Conservation (phyloP, 345 rosid genomes). For the Ailanthus altissimus region DNA sequence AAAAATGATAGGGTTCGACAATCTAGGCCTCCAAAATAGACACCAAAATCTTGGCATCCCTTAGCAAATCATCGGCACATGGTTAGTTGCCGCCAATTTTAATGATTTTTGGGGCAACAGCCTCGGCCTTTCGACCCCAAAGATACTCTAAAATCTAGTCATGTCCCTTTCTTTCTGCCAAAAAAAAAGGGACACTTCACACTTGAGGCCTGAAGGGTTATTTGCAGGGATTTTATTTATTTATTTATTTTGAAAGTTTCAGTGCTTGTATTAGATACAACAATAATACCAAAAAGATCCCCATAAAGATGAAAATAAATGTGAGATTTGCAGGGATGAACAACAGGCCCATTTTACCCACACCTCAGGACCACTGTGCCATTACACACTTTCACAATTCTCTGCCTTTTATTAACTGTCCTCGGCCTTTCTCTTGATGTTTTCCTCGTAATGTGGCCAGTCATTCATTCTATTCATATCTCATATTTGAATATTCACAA, state of each 20-base stretch:
- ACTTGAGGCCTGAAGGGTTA: slow-evolving; percentile 17
- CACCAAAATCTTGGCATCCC: background rate
- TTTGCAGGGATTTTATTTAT: too few species aligned
- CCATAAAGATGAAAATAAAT: slow-evolving; percentile 5
- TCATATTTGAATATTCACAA: background rate
- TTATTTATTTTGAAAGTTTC: too few species aligned
- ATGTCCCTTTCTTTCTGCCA: slow-evolving; percentile 17
- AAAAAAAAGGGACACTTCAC: slow-evolving; percentile 18
- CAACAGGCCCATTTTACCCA: background rate
- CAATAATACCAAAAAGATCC: background rate
- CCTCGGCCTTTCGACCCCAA: background rate
- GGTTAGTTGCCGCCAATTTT: slow-evolving; percentile 23
- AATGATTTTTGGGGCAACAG: slow-evolving; percentile 13
- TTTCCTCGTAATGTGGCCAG: slow-evolving; percentile 16
- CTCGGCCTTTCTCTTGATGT: slow-evolving; percentile 33
- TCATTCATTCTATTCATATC: background rate
- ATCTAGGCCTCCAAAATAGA: slow-evolving; percentile 24
- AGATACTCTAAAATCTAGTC: background rate
- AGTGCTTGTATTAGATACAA: slow-evolving; percentile 13
- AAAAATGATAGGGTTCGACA: slow-evolving; percentile 22
- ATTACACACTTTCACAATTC: slow-evolving; percentile 6
- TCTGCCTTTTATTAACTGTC: slow-evolving; percentile 5
- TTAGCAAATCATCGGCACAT: background rate
- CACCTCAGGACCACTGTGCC: slow-evolving; percentile 31
- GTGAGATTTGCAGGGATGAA: background rate